These are phyloP conservation scores for Marasmius sp. DNA, from an alignment of 1,284 basidiomycete species.

Conservation along the genomic window DNA sequence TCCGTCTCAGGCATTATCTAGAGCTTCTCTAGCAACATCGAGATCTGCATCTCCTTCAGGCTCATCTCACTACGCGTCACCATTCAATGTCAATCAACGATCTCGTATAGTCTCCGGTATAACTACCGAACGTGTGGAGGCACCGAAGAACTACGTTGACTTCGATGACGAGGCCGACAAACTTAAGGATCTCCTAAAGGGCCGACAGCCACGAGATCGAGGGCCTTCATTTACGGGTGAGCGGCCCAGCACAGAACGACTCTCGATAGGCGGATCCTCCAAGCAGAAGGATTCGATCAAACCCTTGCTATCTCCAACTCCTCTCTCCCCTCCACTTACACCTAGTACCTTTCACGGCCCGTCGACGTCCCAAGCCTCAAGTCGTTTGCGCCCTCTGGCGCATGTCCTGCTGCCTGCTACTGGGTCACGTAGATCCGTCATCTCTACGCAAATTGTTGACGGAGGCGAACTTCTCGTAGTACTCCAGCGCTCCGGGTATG, in stretches of 20 bases:
- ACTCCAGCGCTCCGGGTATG: constrained; percentile 46
- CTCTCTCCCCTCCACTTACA: constrained; percentile 43
- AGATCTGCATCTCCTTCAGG: constrained; percentile 34
- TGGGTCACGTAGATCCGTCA: constrained; percentile 28
- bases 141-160: constrained; percentile 74
- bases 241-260: not conserved
- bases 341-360: constrained; percentile 38
- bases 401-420: constrained; percentile 52
- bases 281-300: constrained; percentile 36
- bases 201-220: constrained; percentile 44
- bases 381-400: constrained; percentile 31
- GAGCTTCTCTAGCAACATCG: constrained; percentile 26
- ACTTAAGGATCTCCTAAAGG: constrained; percentile 68
- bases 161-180: constrained; percentile 76
- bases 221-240: constrained; percentile 15
- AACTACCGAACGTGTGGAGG: constrained; percentile 65
- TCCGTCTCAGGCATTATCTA: constrained; percentile 4
- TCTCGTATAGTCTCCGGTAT: constrained; percentile 68
- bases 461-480: constrained; percentile 4
- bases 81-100: constrained; percentile 40
- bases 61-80: constrained; percentile 22
- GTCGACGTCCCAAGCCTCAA: constrained; percentile 42
- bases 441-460: constrained; percentile 4
- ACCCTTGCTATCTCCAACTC: constrained; percentile 41
- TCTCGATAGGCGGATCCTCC: not conserved